phyloP scores from a whole-genome alignment of 2,329 filamentous ascomycete genomes.

The Ophiostoma sp. region DNA sequence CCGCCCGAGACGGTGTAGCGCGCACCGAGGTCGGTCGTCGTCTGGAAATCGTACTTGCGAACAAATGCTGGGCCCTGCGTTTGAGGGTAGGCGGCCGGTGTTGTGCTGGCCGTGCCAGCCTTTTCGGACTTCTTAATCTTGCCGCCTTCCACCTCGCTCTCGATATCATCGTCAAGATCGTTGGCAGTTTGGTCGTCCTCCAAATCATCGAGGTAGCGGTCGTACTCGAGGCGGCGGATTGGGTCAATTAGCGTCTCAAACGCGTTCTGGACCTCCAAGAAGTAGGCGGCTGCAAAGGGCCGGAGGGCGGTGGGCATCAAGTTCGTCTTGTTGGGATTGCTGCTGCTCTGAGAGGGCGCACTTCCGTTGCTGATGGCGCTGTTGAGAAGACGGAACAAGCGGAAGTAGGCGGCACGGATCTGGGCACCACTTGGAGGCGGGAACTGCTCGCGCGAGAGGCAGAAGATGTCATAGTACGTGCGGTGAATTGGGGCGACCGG shows the following conservation, averaged over 20 bases:
- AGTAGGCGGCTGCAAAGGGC: conserved; percentile 43
- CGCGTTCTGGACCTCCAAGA: conserved; percentile 45
- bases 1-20: conserved; percentile 39
- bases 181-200: conserved; percentile 32
- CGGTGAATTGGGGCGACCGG: conserved; percentile 29
- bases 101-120: neutral
- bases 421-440: conserved; percentile 37
- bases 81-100: neutral
- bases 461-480: conserved; percentile 49
- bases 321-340: conserved; percentile 8
- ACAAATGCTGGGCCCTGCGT: conserved; percentile 23
- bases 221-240: conserved; percentile 44
- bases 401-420: conserved; percentile 48
- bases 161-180: conserved; percentile 30
- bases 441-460: conserved; percentile 40
- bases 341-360: neutral
- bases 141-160: conserved; percentile 26
- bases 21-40: conserved; percentile 43
- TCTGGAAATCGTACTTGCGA: conserved; percentile 32
- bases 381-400: conserved; percentile 48
- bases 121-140: neutral
- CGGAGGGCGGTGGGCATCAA: conserved; percentile 43
- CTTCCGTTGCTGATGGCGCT: conserved; percentile 37
- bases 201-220: conserved; percentile 33
- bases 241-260: conserved; percentile 52